Evolutionary conservation across 169 alveolate genomes (phyloP).

Genomic region (Cryptosporidium felis): DNA sequence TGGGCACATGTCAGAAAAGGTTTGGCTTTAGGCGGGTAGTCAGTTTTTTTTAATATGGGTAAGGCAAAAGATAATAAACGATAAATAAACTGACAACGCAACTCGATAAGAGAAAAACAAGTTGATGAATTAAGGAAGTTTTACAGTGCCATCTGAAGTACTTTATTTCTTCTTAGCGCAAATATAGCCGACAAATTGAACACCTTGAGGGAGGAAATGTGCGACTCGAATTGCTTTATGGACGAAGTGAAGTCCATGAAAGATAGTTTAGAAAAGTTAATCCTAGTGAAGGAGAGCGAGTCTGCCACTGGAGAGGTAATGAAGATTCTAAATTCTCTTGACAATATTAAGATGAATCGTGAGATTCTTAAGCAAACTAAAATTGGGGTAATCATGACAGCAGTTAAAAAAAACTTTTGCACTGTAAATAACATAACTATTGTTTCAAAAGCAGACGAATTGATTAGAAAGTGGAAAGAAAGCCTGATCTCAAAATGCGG

Average conservation of each 20-base stretch:
- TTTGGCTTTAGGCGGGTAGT: too few relatives aligned
- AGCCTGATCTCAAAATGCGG: too few relatives aligned
- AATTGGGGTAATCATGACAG: conserved; percentile 82
- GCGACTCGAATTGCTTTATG: conserved; percentile 4
- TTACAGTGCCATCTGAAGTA: too few relatives aligned
- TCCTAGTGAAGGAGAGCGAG: conserved; percentile 6
- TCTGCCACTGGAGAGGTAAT: conserved; percentile 54
- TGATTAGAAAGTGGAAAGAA: conserved; percentile 53
- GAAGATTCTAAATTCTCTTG: conserved; percentile 72
- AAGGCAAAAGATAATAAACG: too few relatives aligned
- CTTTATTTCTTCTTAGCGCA: too few relatives aligned
- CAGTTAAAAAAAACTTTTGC: conserved; percentile 73
- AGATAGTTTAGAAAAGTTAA: conserved; percentile 6
- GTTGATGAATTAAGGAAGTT: too few relatives aligned
- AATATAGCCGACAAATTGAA: too few relatives aligned
- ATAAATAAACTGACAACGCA: too few relatives aligned
- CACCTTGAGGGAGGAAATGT: too few relatives aligned
- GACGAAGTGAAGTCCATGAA: neutral
- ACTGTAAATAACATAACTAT: conserved; percentile 9
- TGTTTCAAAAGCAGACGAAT: conserved; percentile 48
- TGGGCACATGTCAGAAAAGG: too few relatives aligned
- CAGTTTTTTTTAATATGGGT: too few relatives aligned
- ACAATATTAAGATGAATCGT: conserved; percentile 76
- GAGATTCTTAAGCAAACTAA: conserved; percentile 80
- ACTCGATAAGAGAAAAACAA: too few relatives aligned